phyloP scores from a whole-genome alignment of 179 eudicot species.

The Heliamphora pulchella region DNA sequence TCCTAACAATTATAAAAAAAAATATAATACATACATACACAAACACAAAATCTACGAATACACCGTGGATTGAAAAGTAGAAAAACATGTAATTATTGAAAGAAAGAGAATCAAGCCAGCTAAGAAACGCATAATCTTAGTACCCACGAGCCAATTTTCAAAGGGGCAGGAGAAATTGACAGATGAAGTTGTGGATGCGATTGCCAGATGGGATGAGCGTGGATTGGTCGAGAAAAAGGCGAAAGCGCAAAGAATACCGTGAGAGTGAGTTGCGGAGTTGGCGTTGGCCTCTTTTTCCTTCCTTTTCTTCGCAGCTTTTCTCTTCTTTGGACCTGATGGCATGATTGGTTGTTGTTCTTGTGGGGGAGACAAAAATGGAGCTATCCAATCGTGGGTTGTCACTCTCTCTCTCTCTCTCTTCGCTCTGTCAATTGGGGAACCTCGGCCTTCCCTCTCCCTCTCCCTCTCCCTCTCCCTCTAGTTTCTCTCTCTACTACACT shows the following conservation, averaged over 20 bases:
- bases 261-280: slow-evolving; percentile 7
- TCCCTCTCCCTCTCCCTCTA: not conserved
- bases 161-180: not conserved
- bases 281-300: slow-evolving; percentile 22
- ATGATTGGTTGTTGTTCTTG: slow-evolving; percentile 18
- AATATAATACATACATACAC: not conserved
- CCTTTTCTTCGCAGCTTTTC: slow-evolving; percentile 57
- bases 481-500: not conserved
- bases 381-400: not conserved
- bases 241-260: slow-evolving; percentile 6
- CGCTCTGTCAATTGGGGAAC: not conserved
- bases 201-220: slow-evolving; percentile 11
- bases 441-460: too few relatives aligned
- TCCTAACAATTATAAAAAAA: not conserved
- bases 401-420: not conserved
- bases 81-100: not conserved
- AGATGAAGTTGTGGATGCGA: not conserved
- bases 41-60: not conserved
- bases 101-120: not conserved
- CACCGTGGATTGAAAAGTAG: not conserved
- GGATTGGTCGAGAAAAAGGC: slow-evolving; percentile 6
- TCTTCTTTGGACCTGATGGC: slow-evolving; percentile 47
- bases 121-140: not conserved
- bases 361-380: not conserved
- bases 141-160: slow-evolving; percentile 14